Percentiles rank a stretch among this genome's conserved stretches.
Conservation (phyloP, 2,329 filamentous ascomycete species). For the Xylaria sp. region DNA sequence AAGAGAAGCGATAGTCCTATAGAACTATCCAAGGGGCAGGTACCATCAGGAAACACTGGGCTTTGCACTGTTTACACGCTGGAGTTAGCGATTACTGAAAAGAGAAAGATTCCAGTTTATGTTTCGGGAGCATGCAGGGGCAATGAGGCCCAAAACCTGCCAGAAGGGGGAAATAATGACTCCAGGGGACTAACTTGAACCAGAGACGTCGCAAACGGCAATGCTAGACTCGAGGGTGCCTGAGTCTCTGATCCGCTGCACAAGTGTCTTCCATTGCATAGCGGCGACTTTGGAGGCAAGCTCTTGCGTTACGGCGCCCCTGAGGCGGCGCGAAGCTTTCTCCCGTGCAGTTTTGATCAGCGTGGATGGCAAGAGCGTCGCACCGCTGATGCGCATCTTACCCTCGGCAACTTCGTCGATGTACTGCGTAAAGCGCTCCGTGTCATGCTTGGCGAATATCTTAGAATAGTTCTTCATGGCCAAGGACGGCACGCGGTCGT, state of each 20-base stretch:
- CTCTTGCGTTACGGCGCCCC: conserved; percentile 30
- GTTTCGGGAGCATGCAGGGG: no score
- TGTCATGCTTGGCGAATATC: conserved; percentile 63
- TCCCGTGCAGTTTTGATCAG: conserved; percentile 52
- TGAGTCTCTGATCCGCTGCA: conserved; percentile 66
- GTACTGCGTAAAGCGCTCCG: conserved; percentile 60
- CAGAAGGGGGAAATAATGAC: no score
- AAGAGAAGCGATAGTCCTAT: conserved; percentile 67
- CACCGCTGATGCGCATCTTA: conserved; percentile 63
- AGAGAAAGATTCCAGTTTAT: no score
- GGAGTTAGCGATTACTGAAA: no score
- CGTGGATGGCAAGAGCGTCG: conserved; percentile 63
- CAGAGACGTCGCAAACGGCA: conserved; percentile 67
- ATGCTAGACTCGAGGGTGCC: conserved; percentile 64
- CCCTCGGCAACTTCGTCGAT: conserved; percentile 60
- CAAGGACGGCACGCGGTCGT: conserved; percentile 64
- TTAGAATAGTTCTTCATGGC: conserved; percentile 65
- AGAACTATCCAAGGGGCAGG: conserved; percentile 61
- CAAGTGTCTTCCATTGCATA: conserved; percentile 66
- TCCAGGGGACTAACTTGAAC: no score
- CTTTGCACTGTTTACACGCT: no score
- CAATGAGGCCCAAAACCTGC: no score
- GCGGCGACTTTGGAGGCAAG: conserved; percentile 55
- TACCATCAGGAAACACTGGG: conserved; percentile 56
- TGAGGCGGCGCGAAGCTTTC: no score